Evolutionary conservation across 805 yeast genomes (phyloP).

Genomic region (Wickerhamomyces tratensis): DNA sequence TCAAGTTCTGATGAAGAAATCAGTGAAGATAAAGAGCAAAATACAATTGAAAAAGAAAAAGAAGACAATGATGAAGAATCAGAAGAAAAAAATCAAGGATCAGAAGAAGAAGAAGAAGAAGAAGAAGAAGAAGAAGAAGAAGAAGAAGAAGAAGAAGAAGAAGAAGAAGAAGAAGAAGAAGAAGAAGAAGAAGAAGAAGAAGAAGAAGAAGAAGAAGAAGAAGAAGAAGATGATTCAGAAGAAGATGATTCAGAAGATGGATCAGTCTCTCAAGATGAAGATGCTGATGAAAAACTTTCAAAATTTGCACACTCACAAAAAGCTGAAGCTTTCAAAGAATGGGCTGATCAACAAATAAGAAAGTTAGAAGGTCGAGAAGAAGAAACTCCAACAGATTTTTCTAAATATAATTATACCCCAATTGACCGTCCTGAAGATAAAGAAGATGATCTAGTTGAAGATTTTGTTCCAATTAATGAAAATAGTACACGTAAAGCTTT

Average conservation of each 20-base stretch:
- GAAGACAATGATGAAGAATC: constrained; percentile 15
- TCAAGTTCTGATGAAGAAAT: constrained; percentile 21
- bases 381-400: constrained; percentile 30
- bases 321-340: constrained; percentile 67
- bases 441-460: constrained; percentile 60
- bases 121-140: constrained; percentile 15
- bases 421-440: constrained; percentile 60
- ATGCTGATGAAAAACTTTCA: constrained; percentile 17
- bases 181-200: constrained; percentile 9
- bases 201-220: constrained; percentile 17
- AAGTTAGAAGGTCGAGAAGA: constrained; percentile 52
- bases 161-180: constrained; percentile 18
- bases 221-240: constrained; percentile 21
- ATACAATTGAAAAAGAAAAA: constrained; percentile 17
- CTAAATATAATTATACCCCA: constrained; percentile 34
- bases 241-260: constrained; percentile 22
- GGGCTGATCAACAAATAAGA: constrained; percentile 77
- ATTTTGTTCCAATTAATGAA: constrained; percentile 50
- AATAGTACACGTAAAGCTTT: constrained; percentile 43
- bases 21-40: constrained; percentile 1
- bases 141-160: constrained; percentile 21
- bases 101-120: constrained; percentile 5
- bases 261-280: constrained; percentile 20
- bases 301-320: constrained; percentile 35
- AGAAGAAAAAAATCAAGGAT: constrained; percentile 13